Percentiles rank a stretch among this genome's conserved stretches.
phyloP scores from a whole-genome alignment of 2,329 filamentous ascomycete species.

The Raffaelea albimanens region DNA sequence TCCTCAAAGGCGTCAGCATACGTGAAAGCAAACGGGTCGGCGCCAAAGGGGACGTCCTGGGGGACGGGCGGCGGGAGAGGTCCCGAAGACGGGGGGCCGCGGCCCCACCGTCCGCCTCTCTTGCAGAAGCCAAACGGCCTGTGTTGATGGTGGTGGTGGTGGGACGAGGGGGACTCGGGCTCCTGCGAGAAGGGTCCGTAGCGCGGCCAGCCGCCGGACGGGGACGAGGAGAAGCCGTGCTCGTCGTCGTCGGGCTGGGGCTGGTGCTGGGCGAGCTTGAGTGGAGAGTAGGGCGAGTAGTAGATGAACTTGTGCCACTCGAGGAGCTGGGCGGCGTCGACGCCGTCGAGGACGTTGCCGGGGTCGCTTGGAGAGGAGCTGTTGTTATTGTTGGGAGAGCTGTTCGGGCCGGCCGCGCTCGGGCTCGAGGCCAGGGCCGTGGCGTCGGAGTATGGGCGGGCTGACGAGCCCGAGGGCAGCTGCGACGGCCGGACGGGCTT shows the following conservation, averaged over 20 bases:
- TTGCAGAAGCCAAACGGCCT: background rate
- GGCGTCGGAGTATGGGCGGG: too few relatives aligned
- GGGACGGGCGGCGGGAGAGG: slow-evolving; percentile 38
- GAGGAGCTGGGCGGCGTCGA: slow-evolving; percentile 13
- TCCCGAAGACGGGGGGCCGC: background rate
- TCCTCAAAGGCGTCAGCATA: slow-evolving; percentile 52
- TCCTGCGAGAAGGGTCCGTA: background rate
- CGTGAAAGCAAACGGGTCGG: slow-evolving; percentile 32
- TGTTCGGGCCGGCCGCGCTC: too few relatives aligned
- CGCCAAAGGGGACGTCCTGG: slow-evolving; percentile 27
- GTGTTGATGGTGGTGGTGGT: background rate
- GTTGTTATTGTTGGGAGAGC: background rate
- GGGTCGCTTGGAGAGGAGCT: background rate
- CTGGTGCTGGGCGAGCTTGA: slow-evolving; percentile 25
- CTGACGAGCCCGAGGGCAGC: background rate
- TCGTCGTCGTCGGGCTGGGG: slow-evolving; percentile 4
- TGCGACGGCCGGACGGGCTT: background rate
- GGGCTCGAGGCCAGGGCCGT: too few relatives aligned
- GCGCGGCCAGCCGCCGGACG: background rate
- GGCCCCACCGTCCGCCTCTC: background rate
- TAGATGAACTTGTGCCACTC: slow-evolving; percentile 25
- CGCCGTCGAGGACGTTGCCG: slow-evolving; percentile 7
- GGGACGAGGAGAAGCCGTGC: background rate
- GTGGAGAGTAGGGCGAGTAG: slow-evolving; percentile 34
- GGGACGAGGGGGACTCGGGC: background rate